Evolutionary conservation across 1,284 basidiomycete genomes (phyloP).

Genomic region (Leccinum glutinopallens): DNA sequence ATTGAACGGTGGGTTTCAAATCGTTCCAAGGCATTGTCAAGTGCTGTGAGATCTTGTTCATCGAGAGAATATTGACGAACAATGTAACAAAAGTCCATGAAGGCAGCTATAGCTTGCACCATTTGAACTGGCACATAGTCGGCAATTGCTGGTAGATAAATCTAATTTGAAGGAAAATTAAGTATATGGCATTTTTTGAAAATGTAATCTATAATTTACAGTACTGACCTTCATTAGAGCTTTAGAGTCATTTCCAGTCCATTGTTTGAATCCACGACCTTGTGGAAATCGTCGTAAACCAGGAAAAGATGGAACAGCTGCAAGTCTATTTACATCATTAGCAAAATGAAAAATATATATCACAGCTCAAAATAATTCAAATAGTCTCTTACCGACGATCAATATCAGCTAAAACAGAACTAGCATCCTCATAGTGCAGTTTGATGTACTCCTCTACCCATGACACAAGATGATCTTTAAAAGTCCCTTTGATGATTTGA

Average conservation of each 20-base stretch:
- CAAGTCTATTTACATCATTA: not conserved
- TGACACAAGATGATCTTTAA: not conserved
- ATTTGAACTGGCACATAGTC: constrained; percentile 16
- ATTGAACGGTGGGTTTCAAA: not conserved
- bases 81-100: constrained; percentile 17
- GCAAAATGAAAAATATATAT: not conserved
- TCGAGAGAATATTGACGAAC: not conserved
- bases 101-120: constrained; percentile 13
- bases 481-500: constrained; percentile 2
- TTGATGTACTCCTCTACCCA: not conserved
- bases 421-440: not conserved
- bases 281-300: not conserved
- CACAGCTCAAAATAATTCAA: not conserved
- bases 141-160: constrained; percentile 19
- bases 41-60: not conserved
- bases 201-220: not conserved
- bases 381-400: not conserved
- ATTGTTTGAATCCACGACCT: not conserved
- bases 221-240: not conserved
- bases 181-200: not conserved
- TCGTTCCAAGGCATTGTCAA: not conserved
- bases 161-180: constrained; percentile 3
- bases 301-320: not conserved
- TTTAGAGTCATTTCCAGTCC: not conserved
- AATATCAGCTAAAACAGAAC: not conserved